Evolutionary conservation across 2,329 filamentous ascomycete species (phyloP).

Genomic region (Trichocomaceae sp.): DNA sequence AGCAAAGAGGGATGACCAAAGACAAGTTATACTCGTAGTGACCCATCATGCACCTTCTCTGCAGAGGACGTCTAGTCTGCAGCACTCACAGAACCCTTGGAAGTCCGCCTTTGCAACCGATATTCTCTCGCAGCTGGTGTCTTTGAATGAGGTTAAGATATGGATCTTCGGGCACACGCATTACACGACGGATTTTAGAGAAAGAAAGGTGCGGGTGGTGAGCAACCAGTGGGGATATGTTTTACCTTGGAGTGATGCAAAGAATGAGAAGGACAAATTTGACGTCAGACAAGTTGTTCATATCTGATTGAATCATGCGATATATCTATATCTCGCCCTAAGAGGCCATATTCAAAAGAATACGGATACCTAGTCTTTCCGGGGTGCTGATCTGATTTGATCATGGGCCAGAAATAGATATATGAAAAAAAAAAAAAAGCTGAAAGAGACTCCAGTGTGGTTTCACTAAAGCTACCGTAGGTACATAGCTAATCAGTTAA

Average conservation of each 20-base stretch:
- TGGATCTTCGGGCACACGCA: constrained; percentile 46
- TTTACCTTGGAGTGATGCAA: constrained; percentile 19
- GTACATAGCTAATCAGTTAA: too few relatives aligned
- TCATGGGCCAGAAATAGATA: not conserved
- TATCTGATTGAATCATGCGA: constrained; percentile 6
- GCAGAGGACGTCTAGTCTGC: constrained; percentile 44
- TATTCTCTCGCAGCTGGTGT: constrained; percentile 26
- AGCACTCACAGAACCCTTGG: constrained; percentile 44
- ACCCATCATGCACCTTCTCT: constrained; percentile 54
- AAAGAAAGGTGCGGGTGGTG: constrained; percentile 30
- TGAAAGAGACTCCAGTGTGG: not conserved
- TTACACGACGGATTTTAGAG: constrained; percentile 36
- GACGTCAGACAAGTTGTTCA: constrained; percentile 17
- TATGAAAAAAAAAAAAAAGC: not conserved
- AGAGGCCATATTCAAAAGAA: too few relatives aligned
- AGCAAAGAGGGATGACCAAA: not conserved
- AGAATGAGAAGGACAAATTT: constrained; percentile 14
- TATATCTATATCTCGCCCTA: too few relatives aligned
- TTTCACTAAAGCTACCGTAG: not conserved
- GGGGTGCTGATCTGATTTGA: not conserved
- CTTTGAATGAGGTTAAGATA: constrained; percentile 24
- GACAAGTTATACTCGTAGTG: constrained; percentile 40
- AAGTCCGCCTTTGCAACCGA: constrained; percentile 50
- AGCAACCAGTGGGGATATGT: constrained; percentile 43
- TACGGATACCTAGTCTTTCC: too few relatives aligned